phyloP scores from a whole-genome alignment of 441 rosid genomes.

The Bruguiera hainesii region DNA sequence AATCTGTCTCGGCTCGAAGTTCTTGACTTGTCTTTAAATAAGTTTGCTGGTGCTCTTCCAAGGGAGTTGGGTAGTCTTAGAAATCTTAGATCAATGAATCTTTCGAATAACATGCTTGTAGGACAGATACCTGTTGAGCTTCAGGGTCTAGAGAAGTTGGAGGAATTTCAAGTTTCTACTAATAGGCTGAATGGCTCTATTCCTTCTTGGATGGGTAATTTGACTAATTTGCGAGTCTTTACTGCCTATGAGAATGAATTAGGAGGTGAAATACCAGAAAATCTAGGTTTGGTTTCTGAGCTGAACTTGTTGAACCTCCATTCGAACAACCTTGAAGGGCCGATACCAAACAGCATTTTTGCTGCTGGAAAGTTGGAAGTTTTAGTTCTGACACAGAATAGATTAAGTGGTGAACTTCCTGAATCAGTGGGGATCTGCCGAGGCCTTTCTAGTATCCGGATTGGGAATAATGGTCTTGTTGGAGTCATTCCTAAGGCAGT shows the following conservation, averaged over 20 bases:
- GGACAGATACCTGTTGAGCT: conserved; percentile 75
- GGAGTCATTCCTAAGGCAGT: conserved; percentile 74
- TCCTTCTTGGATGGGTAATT: conserved; percentile 80
- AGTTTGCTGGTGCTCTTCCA: conserved; percentile 66
- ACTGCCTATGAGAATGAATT: conserved; percentile 88
- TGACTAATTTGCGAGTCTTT: conserved; percentile 65
- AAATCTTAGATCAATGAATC: conserved; percentile 60
- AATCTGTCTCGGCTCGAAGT: conserved; percentile 70
- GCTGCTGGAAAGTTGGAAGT: conserved; percentile 70
- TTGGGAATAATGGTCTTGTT: conserved; percentile 75
- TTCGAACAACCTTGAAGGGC: conserved; percentile 77
- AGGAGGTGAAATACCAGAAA: conserved; percentile 64
- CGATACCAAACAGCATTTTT: conserved; percentile 70
- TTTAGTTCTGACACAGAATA: conserved; percentile 80
- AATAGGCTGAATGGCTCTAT: conserved; percentile 76
- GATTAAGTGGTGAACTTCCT: conserved; percentile 65
- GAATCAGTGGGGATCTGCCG: conserved; percentile 64
- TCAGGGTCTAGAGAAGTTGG: conserved; percentile 48
- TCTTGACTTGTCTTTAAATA: conserved; percentile 87
- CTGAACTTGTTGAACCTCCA: conserved; percentile 81
- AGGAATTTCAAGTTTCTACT: conserved; percentile 75
- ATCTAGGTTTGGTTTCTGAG: conserved; percentile 65
- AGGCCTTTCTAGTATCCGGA: conserved; percentile 73
- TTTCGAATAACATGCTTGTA: conserved; percentile 69
- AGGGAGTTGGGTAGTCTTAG: conserved; percentile 60